Percentiles rank a stretch among this genome's conserved stretches.
phyloP scores from a whole-genome alignment of 352 stramenopile genomes.

The Pelagophyceae sp. region DNA sequence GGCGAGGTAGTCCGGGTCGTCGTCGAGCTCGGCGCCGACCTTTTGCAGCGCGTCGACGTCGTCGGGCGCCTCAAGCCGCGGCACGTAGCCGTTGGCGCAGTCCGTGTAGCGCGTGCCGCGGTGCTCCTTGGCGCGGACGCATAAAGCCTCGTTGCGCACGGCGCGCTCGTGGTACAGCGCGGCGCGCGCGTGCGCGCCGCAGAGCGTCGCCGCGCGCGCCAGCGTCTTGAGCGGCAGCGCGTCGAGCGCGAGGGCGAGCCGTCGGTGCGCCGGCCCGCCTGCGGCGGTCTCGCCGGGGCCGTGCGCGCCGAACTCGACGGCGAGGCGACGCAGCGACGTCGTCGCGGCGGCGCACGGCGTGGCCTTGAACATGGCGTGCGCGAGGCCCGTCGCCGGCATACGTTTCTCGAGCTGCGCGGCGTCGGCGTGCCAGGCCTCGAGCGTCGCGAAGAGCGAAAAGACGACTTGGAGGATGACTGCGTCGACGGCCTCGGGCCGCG shows the following conservation, averaged over 20 bases:
- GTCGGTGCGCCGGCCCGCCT: too few species aligned
- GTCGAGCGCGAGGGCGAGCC: background rate
- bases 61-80: conserved; percentile 28
- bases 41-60: conserved; percentile 44
- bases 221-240: background rate
- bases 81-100: conserved; percentile 5
- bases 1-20: conserved; percentile 54
- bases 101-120: background rate
- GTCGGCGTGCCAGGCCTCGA: background rate
- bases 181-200: background rate
- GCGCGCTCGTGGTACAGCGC: background rate
- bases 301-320: background rate
- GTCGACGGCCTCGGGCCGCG: background rate
- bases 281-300: too few species aligned
- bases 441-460: background rate
- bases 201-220: background rate
- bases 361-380: too few species aligned
- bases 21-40: conserved; percentile 47
- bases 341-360: too few species aligned
- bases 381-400: too few species aligned
- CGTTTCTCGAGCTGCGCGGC: background rate
- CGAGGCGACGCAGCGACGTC: background rate
- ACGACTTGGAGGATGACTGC: background rate
- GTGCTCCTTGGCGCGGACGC: background rate
- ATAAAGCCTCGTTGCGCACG: background rate